These are phyloP conservation scores for Rhododendron kiyosumense DNA, from an alignment of 148 eudicot genomes.

Conservation along the genomic window DNA sequence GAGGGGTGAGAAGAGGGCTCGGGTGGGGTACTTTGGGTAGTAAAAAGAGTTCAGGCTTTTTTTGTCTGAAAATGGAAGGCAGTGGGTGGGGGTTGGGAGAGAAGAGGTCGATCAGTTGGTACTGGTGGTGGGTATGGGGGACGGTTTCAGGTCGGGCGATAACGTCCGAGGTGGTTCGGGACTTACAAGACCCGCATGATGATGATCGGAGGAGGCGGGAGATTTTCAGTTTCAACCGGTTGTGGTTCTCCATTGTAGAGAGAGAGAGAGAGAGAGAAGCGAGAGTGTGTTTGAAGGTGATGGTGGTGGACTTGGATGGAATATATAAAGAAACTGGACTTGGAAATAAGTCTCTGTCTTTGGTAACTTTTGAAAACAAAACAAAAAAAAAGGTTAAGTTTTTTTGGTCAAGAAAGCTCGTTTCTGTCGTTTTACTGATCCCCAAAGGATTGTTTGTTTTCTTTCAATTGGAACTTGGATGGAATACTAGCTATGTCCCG, in stretches of 20 bases:
- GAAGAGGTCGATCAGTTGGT: conserved; percentile 26
- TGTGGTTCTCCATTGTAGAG: conserved; percentile 37
- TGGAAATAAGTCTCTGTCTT: not conserved
- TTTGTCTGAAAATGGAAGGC: conserved; percentile 26
- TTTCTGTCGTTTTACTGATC: not conserved
- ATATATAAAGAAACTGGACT: not conserved
- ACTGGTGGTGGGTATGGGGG: conserved; percentile 18
- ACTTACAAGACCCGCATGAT: conserved; percentile 30
- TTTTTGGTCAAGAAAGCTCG: not conserved
- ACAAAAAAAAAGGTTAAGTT: not conserved
- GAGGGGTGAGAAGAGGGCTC: conserved; percentile 16
- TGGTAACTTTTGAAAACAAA: not conserved
- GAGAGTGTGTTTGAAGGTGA: not conserved
- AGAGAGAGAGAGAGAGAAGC: conserved; percentile 2
- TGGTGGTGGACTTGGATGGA: conserved; percentile 14
- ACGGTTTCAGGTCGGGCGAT: conserved; percentile 32
- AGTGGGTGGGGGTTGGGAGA: conserved; percentile 20
- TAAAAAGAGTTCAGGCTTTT: conserved; percentile 9
- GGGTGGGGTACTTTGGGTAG: conserved; percentile 27
- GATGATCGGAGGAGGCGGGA: conserved; percentile 42
- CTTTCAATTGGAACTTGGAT: not conserved
- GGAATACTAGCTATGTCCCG: not conserved
- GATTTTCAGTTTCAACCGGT: conserved; percentile 29
- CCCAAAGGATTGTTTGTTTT: not conserved
- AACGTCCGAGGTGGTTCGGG: conserved; percentile 36